Percentiles rank a stretch among this genome's conserved stretches.
phyloP scores from a whole-genome alignment of 192 early-diverging fungal species.

The Fimicolochytrium jonesii region DNA sequence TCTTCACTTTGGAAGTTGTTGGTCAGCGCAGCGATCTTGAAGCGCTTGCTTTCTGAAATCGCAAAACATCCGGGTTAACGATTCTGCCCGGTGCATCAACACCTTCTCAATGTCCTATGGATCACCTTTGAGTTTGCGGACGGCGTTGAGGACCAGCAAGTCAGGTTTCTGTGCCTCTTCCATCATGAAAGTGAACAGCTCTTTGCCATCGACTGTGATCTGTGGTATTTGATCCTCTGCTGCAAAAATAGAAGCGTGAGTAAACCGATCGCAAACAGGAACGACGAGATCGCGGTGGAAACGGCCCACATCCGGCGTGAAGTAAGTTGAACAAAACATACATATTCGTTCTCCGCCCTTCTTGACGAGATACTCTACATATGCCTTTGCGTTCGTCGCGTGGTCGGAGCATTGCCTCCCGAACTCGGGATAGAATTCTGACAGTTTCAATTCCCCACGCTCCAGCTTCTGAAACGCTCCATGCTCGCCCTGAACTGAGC shows the following conservation, averaged over 20 bases:
- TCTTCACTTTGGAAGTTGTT: slow-evolving; percentile 64
- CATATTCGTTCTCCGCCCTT: too few species aligned
- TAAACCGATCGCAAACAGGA: too few species aligned
- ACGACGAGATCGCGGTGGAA: too few species aligned
- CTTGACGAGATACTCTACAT: slow-evolving; percentile 36
- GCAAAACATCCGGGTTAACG: too few species aligned
- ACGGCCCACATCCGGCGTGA: too few species aligned
- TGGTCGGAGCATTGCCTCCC: slow-evolving; percentile 58
- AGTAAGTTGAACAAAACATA: too few species aligned
- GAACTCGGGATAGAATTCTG: slow-evolving; percentile 55
- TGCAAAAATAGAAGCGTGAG: neutral
- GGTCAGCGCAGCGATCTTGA: slow-evolving; percentile 73
- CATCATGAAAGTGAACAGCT: slow-evolving; percentile 63
- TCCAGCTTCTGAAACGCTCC: slow-evolving; percentile 62
- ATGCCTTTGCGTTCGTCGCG: slow-evolving; percentile 26
- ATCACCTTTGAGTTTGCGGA: slow-evolving; percentile 44
- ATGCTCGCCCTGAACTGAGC: slow-evolving; percentile 29
- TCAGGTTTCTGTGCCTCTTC: slow-evolving; percentile 43
- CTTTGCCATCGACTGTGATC: slow-evolving; percentile 48
- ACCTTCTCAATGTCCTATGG: too few species aligned
- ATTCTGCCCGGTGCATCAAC: too few species aligned
- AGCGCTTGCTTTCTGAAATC: slow-evolving; percentile 42
- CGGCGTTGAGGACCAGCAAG: slow-evolving; percentile 43
- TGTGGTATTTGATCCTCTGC: neutral
- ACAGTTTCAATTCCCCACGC: slow-evolving; percentile 56